phyloP scores from a whole-genome alignment of 2,329 filamentous ascomycete genomes.

The Venturia nashicola region DNA sequence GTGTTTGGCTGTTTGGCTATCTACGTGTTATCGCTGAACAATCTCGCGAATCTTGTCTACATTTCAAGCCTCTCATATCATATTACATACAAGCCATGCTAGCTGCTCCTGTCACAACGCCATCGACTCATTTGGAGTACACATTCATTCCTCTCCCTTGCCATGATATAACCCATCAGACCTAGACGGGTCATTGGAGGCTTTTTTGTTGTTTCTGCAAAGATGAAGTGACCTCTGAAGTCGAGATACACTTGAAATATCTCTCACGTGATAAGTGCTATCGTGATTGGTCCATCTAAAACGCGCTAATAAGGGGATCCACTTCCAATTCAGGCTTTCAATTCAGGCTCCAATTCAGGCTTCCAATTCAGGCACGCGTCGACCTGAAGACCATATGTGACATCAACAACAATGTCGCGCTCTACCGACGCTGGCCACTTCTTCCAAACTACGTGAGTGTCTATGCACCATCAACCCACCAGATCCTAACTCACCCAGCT shows the following conservation, averaged over 20 bases:
- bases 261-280: background rate
- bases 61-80: background rate
- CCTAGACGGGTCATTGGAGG: too few species aligned
- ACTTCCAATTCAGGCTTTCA: background rate
- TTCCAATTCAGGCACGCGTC: background rate
- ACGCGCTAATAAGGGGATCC: background rate
- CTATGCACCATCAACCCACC: background rate
- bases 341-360: background rate
- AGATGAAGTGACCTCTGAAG: background rate
- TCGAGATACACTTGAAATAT: background rate
- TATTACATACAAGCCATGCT: too few species aligned
- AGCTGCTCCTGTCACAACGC: too few species aligned
- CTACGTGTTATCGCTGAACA: background rate
- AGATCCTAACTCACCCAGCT: conserved; percentile 24
- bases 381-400: background rate
- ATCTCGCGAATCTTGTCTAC: background rate
- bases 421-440: conserved; percentile 69
- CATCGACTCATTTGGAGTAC: too few species aligned
- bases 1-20: background rate
- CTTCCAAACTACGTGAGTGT: conserved; percentile 77
- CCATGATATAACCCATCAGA: too few species aligned
- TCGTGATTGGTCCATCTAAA: background rate
- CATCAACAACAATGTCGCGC: conserved; percentile 40
- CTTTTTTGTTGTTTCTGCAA: background rate
- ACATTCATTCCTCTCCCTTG: too few species aligned